Percentiles rank a stretch among this genome's conserved stretches.
Evolutionary conservation across 768 basidiomycete species (phyloP).

Genomic region (Mycena leptocephala): DNA sequence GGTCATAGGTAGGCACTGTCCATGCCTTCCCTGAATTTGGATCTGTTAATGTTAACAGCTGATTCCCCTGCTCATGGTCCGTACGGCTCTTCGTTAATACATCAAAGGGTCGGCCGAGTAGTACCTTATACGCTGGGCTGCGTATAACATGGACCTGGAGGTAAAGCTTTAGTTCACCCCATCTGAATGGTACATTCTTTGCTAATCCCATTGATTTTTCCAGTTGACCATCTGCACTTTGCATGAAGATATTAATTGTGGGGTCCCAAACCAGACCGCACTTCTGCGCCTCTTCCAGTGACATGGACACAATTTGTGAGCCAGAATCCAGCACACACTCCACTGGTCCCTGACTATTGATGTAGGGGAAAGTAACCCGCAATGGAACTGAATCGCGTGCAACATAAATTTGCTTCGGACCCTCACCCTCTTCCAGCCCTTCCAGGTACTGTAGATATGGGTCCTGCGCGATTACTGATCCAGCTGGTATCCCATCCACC

Average conservation of each 20-base stretch:
- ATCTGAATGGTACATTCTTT: slow-evolving; percentile 42
- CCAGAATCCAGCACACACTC: slow-evolving; percentile 47
- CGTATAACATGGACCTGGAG: slow-evolving; percentile 48
- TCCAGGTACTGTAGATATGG: slow-evolving; percentile 24
- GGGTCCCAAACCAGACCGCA: slow-evolving; percentile 39
- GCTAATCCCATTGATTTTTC: slow-evolving; percentile 46
- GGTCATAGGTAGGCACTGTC: slow-evolving; percentile 24
- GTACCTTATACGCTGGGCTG: slow-evolving; percentile 42
- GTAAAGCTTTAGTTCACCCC: slow-evolving; percentile 40
- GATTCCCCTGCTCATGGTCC: slow-evolving; percentile 35
- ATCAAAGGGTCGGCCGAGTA: slow-evolving; percentile 50
- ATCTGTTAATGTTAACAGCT: slow-evolving; percentile 43
- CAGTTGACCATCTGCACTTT: slow-evolving; percentile 44
- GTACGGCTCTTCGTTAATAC: slow-evolving; percentile 39
- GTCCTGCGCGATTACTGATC: slow-evolving; percentile 23
- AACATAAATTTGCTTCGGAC: slow-evolving; percentile 23
- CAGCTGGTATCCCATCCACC: slow-evolving; percentile 19
- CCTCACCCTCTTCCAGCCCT: neutral
- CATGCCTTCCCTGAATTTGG: slow-evolving; percentile 38
- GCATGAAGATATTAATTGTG: slow-evolving; percentile 42
- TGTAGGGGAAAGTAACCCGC: slow-evolving; percentile 23
- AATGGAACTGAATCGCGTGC: slow-evolving; percentile 20
- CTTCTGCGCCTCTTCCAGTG: slow-evolving; percentile 26
- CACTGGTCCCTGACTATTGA: slow-evolving; percentile 36
- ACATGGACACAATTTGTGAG: slow-evolving; percentile 48